Percentiles rank a stretch among this genome's conserved stretches.
These are phyloP conservation scores for Pyrrhoderma lamaoense DNA, from an alignment of 1,284 basidiomycete genomes.

Conservation along the genomic window DNA sequence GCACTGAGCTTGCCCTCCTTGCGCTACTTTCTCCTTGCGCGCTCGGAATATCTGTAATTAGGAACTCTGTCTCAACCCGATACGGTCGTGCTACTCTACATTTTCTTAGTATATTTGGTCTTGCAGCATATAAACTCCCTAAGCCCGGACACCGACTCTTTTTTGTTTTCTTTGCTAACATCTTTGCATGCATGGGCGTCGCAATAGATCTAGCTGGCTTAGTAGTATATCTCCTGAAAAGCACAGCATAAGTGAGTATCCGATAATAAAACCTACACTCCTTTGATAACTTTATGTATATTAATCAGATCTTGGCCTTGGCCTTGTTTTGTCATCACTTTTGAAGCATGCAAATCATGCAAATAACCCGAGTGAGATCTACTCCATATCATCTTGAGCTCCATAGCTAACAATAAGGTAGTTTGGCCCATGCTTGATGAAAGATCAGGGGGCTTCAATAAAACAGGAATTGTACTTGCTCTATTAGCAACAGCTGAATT, in stretches of 20 bases:
- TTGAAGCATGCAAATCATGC: constrained; percentile 74
- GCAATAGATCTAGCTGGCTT: constrained; percentile 44
- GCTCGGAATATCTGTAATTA: constrained; percentile 41
- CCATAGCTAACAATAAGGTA: constrained; percentile 24
- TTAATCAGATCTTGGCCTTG: constrained; percentile 51
- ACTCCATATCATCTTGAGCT: neutral
- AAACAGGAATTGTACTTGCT: constrained; percentile 33
- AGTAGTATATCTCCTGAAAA: constrained; percentile 32
- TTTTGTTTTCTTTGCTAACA: constrained; percentile 49
- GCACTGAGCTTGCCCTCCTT: constrained; percentile 66
- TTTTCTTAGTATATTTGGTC: constrained; percentile 46
- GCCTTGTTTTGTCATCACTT: constrained; percentile 64
- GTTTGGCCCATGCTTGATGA: constrained; percentile 78
- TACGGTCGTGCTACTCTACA: constrained; percentile 44
- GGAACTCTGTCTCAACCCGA: constrained; percentile 39
- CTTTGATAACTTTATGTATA: neutral
- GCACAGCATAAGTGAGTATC: constrained; percentile 50
- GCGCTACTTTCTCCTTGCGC: constrained; percentile 61
- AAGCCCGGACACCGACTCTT: constrained; percentile 51
- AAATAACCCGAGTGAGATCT: constrained; percentile 64
- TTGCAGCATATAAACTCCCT: constrained; percentile 52
- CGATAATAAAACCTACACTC: neutral
- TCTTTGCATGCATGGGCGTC: constrained; percentile 43
- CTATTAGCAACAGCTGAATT: constrained; percentile 28
- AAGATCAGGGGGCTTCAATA: constrained; percentile 67